Evolutionary conservation across 2,329 filamentous ascomycete genomes (phyloP).

Genomic region (Neocucurbitaria cava): DNA sequence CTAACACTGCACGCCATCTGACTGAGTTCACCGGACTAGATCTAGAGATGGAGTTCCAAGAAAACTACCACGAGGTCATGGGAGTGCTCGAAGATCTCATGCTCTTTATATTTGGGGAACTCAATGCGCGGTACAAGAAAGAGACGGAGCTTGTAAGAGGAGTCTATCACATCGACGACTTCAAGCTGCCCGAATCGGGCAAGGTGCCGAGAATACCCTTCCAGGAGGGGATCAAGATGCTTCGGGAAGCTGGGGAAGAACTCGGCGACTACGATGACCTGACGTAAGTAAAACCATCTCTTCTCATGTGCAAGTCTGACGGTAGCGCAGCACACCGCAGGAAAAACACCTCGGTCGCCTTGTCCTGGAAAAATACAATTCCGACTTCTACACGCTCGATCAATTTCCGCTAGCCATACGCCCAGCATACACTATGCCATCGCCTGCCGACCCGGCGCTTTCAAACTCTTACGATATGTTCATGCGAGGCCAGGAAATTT

Average conservation of each 20-base stretch:
- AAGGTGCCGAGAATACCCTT: conserved; percentile 81
- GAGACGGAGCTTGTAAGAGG: conserved; percentile 74
- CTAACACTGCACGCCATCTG: conserved; percentile 83
- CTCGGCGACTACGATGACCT: conserved; percentile 81
- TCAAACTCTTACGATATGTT: conserved; percentile 74
- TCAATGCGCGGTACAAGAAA: conserved; percentile 69
- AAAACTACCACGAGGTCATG: conserved; percentile 78
- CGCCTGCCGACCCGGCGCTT: conserved; percentile 52
- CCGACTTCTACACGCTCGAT: conserved; percentile 96
- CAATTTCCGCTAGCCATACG: conserved; percentile 91
- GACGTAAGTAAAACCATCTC: conserved; percentile 49
- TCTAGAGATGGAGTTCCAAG: conserved; percentile 87
- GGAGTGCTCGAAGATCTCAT: conserved; percentile 76
- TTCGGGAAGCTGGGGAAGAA: conserved; percentile 78
- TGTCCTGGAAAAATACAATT: conserved; percentile 86
- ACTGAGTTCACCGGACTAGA: conserved; percentile 90
- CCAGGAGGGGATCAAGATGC: conserved; percentile 76
- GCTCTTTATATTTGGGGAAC: conserved; percentile 79
- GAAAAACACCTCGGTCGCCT: conserved; percentile 89
- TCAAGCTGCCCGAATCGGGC: conserved; percentile 76
- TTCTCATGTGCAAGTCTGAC: conserved; percentile 5
- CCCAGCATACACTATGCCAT: conserved; percentile 91
- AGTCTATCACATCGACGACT: conserved; percentile 78
- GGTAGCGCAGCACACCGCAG: conserved; percentile 66
- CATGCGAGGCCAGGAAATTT: conserved; percentile 74